A percentile compares a stretch with the other conserved stretches of the same genome.
Conservation (phyloP, 2,329 filamentous ascomycete species). For the Polychaeton citri region DNA sequence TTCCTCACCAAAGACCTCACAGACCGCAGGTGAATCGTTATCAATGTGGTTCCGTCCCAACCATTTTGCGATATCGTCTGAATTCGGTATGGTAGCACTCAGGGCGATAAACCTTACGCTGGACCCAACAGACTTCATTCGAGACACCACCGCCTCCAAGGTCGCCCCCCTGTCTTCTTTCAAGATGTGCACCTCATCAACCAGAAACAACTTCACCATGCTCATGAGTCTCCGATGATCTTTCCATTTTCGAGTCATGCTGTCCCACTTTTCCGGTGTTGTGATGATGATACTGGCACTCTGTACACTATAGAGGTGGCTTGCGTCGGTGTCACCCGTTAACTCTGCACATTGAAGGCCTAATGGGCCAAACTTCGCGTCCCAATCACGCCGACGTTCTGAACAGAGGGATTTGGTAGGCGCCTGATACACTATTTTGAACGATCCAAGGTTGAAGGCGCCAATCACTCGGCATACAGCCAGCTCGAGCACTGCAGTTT, state of each 20-base stretch:
- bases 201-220: slow-evolving; percentile 65
- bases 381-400: slow-evolving; percentile 66
- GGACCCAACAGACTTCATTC: slow-evolving; percentile 70
- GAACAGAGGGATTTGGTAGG: slow-evolving; percentile 74
- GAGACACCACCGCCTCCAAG: slow-evolving; percentile 69
- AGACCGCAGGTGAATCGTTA: slow-evolving; percentile 48
- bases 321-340: slow-evolving; percentile 64
- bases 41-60: slow-evolving; percentile 52
- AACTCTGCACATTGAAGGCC: slow-evolving; percentile 61
- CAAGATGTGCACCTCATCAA: slow-evolving; percentile 79
- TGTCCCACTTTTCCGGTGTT: slow-evolving; percentile 87
- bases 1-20: slow-evolving; percentile 63
- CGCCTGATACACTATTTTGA: slow-evolving; percentile 75
- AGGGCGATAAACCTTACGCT: slow-evolving; percentile 68
- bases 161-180: slow-evolving; percentile 69
- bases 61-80: slow-evolving; percentile 67
- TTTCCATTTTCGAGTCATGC: slow-evolving; percentile 74
- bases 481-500: slow-evolving; percentile 69
- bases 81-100: slow-evolving; percentile 75
- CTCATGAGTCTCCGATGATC: slow-evolving; percentile 64
- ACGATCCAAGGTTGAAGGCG: slow-evolving; percentile 42
- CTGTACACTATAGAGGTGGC: slow-evolving; percentile 54
- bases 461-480: slow-evolving; percentile 62
- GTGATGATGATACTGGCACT: slow-evolving; percentile 72
- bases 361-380: slow-evolving; percentile 55